A percentile compares a stretch with the other conserved stretches of the same genome.
Conservation (phyloP, 2,329 filamentous ascomycete genomes). For the Coniochaeta sp. region DNA sequence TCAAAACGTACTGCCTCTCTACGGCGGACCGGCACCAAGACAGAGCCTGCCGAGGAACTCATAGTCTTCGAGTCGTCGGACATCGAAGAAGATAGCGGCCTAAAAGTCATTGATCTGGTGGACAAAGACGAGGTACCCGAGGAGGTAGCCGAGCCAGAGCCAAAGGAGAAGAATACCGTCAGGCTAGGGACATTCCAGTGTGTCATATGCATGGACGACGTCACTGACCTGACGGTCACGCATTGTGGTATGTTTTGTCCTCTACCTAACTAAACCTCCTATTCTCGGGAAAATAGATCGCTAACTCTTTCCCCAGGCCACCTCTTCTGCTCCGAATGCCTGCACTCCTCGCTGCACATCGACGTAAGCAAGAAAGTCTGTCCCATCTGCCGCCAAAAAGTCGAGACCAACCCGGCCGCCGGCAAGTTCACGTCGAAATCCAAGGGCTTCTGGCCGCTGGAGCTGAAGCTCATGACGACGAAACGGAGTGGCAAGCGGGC, state of each 20-base stretch:
- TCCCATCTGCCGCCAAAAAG: constrained; percentile 55
- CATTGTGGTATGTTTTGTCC: constrained; percentile 50
- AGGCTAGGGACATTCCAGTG: constrained; percentile 54
- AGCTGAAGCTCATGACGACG: constrained; percentile 54
- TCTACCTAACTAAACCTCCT: neutral
- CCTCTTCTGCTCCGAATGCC: constrained; percentile 55
- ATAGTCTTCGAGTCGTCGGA: constrained; percentile 14
- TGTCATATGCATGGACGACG: constrained; percentile 61
- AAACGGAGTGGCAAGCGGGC: constrained; percentile 43
- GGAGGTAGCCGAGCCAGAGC: constrained; percentile 19
- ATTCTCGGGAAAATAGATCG: neutral
- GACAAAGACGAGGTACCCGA: constrained; percentile 28
- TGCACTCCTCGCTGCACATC: constrained; percentile 52
- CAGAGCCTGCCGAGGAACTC: constrained; percentile 11
- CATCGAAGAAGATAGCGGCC: constrained; percentile 10
- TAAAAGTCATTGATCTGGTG: constrained; percentile 28
- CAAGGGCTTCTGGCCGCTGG: constrained; percentile 49
- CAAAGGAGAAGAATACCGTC: constrained; percentile 27
- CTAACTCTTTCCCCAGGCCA: constrained; percentile 38
- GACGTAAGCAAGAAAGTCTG: constrained; percentile 49
- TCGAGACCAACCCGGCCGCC: constrained; percentile 35
- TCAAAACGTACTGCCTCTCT: neutral
- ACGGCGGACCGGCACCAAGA: constrained; percentile 1
- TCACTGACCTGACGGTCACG: constrained; percentile 50
- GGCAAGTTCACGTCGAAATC: constrained; percentile 17